Conservation (phyloP, 495 filamentous ascomycete genomes). For the Parathielavia hyrcaniae region DNA sequence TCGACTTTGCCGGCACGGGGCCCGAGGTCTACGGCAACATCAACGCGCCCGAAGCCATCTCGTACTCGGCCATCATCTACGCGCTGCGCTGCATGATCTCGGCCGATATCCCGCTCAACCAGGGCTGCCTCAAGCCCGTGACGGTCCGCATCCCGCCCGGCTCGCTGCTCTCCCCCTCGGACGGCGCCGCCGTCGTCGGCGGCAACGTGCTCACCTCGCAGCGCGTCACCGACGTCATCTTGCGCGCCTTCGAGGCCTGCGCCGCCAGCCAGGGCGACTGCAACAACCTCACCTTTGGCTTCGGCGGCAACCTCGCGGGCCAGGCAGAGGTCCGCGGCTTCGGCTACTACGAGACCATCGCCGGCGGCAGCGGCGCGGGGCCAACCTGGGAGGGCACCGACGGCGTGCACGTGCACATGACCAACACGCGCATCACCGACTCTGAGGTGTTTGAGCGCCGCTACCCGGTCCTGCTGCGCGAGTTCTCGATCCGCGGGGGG, state of each 20-base stretch:
- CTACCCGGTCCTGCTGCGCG: slow-evolving; percentile 79
- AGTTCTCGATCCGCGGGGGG: slow-evolving; percentile 68
- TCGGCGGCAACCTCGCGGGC: slow-evolving; percentile 69
- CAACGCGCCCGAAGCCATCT: slow-evolving; percentile 91
- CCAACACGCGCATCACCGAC: slow-evolving; percentile 97
- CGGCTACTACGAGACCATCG: slow-evolving; percentile 97
- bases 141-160: slow-evolving; percentile 75
- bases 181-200: slow-evolving; percentile 86
- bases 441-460: slow-evolving; percentile 91
- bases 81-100: slow-evolving; percentile 87
- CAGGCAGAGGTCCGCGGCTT: slow-evolving; percentile 64
- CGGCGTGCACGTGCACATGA: slow-evolving; percentile 96
- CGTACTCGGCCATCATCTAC: slow-evolving; percentile 95
- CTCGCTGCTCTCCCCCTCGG: slow-evolving; percentile 78
- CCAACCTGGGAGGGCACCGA: slow-evolving; percentile 80
- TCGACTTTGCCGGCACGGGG: slow-evolving; percentile 88
- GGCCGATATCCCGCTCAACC: slow-evolving; percentile 92
- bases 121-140: slow-evolving; percentile 88
- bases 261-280: slow-evolving; percentile 88
- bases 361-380: slow-evolving; percentile 85
- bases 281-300: slow-evolving; percentile 84
- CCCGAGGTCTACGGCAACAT: slow-evolving; percentile 91
- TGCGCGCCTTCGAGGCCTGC: slow-evolving; percentile 84
- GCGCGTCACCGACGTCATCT: slow-evolving; percentile 88
- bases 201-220: slow-evolving; percentile 91